These are phyloP conservation scores for Tulasnella sp. DNA, from an alignment of 768 basidiomycete genomes.

Conservation along the genomic window DNA sequence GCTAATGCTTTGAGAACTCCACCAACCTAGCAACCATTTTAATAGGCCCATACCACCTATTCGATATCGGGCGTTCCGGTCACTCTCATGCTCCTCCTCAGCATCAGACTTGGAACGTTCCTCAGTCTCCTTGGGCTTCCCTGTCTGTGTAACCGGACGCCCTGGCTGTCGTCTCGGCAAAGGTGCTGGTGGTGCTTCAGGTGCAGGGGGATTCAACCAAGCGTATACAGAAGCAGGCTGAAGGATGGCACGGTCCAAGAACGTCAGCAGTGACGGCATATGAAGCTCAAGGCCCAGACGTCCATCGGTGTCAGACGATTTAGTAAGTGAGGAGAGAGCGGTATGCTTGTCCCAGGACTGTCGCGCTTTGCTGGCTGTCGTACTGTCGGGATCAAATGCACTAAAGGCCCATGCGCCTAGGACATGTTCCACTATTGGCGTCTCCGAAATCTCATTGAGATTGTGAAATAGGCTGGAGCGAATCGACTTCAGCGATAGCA, in stretches of 20 bases:
- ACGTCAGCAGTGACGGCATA: constrained; percentile 34
- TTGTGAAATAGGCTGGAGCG: constrained; percentile 44
- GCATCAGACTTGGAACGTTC: constrained; percentile 32
- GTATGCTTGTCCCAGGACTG: constrained; percentile 40
- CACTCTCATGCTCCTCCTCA: constrained; percentile 57
- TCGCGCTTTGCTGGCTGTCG: constrained; percentile 40
- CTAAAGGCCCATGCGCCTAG: constrained; percentile 67
- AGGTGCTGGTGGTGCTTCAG: background rate
- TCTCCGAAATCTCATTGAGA: constrained; percentile 38
- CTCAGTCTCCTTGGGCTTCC: background rate
- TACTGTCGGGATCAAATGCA: constrained; percentile 60
- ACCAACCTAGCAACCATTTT: constrained; percentile 51
- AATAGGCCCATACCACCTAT: constrained; percentile 57
- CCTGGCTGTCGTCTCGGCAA: background rate
- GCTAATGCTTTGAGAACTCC: background rate
- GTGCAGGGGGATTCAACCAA: constrained; percentile 49
- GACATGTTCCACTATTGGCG: constrained; percentile 44
- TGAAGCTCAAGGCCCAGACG: background rate
- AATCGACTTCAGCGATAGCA: constrained; percentile 45
- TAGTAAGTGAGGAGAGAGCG: background rate
- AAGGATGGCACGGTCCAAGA: constrained; percentile 44
- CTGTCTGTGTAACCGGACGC: background rate
- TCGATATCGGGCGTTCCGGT: constrained; percentile 58
- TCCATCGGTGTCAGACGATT: background rate
- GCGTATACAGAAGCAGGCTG: constrained; percentile 51